A percentile compares a stretch with the other conserved stretches of the same genome.
Evolutionary conservation across 2,329 filamentous ascomycete species (phyloP).

Genomic region (Fusarium proliferatum): DNA sequence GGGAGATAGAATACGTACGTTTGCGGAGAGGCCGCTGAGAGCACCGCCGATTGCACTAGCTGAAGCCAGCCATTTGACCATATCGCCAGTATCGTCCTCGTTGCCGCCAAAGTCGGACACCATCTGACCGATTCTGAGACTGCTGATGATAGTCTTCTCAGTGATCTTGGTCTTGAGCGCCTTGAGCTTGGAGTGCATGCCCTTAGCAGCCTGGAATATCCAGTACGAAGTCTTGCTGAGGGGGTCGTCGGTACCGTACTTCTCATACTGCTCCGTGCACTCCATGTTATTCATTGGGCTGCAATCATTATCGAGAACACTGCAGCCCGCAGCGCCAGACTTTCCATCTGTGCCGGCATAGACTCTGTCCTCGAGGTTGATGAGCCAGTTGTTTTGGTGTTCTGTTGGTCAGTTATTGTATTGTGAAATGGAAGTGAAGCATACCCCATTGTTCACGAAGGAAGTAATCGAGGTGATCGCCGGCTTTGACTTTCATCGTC

Average conservation of each 20-base stretch:
- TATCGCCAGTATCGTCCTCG: background rate
- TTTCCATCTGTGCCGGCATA: conserved; percentile 9
- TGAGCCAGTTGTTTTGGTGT: conserved; percentile 22
- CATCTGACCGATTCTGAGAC: conserved; percentile 7
- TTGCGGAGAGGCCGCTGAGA: background rate
- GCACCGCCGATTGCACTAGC: background rate
- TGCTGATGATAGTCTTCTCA: background rate
- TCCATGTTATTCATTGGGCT: background rate
- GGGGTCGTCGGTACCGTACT: background rate
- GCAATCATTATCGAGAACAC: background rate
- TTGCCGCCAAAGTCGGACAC: background rate
- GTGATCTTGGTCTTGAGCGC: background rate
- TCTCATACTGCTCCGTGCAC: conserved; percentile 13
- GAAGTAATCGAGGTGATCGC: conserved; percentile 8
- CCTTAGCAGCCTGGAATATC: conserved; percentile 27
- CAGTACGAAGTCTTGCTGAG: conserved; percentile 18
- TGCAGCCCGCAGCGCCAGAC: background rate
- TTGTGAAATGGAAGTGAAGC: fast-evolving
- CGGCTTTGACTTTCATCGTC: background rate
- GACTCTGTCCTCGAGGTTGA: conserved; percentile 14
- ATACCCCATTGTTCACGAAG: conserved; percentile 12
- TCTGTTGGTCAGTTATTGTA: background rate
- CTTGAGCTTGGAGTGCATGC: conserved; percentile 6
- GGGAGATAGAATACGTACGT: background rate
- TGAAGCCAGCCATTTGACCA: conserved; percentile 12